phyloP scores from a whole-genome alignment of 2,329 filamentous ascomycete species.

The Tricladium varicosporioides region DNA sequence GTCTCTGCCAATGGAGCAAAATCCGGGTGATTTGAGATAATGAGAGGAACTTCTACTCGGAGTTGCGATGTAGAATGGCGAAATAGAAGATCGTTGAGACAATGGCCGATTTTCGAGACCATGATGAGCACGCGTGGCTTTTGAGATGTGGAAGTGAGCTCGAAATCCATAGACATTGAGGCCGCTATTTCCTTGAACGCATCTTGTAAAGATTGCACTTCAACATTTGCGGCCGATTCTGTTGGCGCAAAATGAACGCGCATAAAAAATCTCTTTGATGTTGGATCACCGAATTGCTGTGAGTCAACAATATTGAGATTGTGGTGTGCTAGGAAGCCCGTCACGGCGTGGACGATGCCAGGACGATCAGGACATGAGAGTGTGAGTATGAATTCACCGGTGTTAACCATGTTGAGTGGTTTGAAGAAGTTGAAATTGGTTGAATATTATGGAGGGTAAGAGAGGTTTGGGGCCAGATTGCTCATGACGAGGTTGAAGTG shows the following conservation, averaged over 20 bases:
- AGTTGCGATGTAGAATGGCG: slow-evolving; percentile 73
- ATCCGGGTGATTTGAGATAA: slow-evolving; percentile 81
- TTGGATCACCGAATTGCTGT: slow-evolving; percentile 79
- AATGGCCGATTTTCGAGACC: slow-evolving; percentile 88
- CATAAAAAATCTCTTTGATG: slow-evolving; percentile 80
- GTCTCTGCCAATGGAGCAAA: slow-evolving; percentile 65
- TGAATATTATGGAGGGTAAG: no score
- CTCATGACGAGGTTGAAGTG: neutral
- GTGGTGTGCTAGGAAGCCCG: slow-evolving; percentile 70
- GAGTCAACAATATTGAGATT: slow-evolving; percentile 80
- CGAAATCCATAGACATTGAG: slow-evolving; percentile 67
- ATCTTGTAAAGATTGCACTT: slow-evolving; percentile 48
- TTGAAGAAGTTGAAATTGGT: no score
- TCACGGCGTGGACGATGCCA: slow-evolving; percentile 83
- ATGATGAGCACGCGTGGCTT: slow-evolving; percentile 81
- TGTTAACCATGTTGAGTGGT: slow-evolving; percentile 45
- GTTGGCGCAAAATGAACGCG: slow-evolving; percentile 75
- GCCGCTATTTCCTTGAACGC: slow-evolving; percentile 61
- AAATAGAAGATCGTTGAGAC: slow-evolving; percentile 81
- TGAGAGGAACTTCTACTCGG: slow-evolving; percentile 68
- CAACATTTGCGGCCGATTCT: slow-evolving; percentile 34
- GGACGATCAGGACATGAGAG: slow-evolving; percentile 82
- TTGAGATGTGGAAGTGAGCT: slow-evolving; percentile 64
- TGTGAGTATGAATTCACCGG: slow-evolving; percentile 58
- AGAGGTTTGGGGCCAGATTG: no score